These are phyloP conservation scores for Trypanosomatidae sp. DNA, from an alignment of 208 protist species.

Conservation along the genomic window DNA sequence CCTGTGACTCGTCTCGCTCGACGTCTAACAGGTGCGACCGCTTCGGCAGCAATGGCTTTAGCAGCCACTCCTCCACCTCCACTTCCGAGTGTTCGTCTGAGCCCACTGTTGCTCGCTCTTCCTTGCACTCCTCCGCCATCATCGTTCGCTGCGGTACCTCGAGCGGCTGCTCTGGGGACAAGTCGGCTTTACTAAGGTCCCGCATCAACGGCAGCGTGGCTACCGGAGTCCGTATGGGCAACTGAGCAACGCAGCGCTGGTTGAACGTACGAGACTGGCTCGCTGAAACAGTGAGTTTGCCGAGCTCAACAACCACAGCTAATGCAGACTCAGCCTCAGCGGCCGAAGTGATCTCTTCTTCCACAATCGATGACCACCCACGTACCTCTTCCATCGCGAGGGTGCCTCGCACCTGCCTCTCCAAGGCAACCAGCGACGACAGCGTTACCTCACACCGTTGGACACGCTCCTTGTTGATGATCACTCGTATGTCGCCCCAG, in stretches of 20 bases:
- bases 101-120: background rate
- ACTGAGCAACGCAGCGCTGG: background rate
- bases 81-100: background rate
- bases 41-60: slow-evolving; percentile 1
- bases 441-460: slow-evolving; percentile 7
- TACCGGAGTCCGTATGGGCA: background rate
- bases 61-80: background rate
- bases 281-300: background rate
- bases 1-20: background rate
- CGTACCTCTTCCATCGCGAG: background rate
- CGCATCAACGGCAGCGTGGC: background rate
- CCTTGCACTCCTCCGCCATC: background rate
- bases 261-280: background rate
- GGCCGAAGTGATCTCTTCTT: background rate
- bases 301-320: background rate
- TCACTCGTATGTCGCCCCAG: background rate
- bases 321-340: background rate
- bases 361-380: background rate
- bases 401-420: background rate
- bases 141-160: background rate
- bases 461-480: slow-evolving; percentile 11
- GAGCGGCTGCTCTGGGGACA: background rate
- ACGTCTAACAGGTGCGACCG: background rate
- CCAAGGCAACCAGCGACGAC: slow-evolving; percentile 1
- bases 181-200: background rate